Evolutionary conservation across 768 basidiomycete species (phyloP).

Genomic region (Tulasnella sp.): DNA sequence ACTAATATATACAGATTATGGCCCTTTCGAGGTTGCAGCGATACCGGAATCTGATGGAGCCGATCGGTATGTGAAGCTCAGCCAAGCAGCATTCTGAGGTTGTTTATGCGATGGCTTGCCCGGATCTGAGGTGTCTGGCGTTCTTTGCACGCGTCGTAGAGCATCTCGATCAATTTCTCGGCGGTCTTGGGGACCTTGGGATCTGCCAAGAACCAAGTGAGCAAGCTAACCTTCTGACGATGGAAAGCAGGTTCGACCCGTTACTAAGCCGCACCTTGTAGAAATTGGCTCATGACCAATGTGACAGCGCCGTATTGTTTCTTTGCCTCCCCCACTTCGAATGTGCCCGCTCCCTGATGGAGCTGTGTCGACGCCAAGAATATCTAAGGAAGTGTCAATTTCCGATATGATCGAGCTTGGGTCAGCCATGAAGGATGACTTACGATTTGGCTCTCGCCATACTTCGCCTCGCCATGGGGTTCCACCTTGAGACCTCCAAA

Average conservation of each 20-base stretch:
- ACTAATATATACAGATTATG: no score
- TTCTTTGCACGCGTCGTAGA: neutral
- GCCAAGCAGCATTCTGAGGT: neutral
- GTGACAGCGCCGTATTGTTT: neutral
- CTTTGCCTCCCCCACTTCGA: neutral
- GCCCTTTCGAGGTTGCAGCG: no score
- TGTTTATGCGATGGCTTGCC: neutral
- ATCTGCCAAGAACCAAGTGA: neutral
- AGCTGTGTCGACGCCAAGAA: neutral
- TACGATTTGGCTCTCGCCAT: neutral
- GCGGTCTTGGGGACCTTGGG: neutral
- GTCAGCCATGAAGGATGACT: neutral
- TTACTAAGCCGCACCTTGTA: neutral
- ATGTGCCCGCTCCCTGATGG: neutral
- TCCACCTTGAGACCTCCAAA: neutral
- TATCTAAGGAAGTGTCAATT: neutral
- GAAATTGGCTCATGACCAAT: neutral
- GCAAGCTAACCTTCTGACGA: neutral
- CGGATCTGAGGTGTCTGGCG: neutral
- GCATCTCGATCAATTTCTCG: neutral
- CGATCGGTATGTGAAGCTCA: no score
- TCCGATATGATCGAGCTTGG: neutral
- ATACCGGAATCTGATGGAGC: slow-evolving; percentile 43
- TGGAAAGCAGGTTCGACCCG: neutral
- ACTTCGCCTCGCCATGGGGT: neutral